These are phyloP conservation scores for Tylopilus cervinicoccineus DNA, from an alignment of 768 basidiomycete genomes.

Conservation along the genomic window DNA sequence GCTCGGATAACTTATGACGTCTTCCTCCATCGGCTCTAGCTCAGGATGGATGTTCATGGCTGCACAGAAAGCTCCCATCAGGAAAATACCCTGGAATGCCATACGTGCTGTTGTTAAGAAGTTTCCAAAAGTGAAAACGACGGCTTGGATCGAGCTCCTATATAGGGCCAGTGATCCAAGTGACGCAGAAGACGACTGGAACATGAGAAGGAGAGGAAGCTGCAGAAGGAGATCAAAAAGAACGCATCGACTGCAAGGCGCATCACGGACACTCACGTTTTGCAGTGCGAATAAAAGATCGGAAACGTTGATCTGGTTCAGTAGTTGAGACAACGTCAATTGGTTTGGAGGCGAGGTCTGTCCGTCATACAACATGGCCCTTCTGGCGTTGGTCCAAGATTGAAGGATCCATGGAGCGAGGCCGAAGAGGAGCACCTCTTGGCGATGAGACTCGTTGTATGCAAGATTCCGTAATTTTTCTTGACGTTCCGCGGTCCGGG, in stretches of 20 bases:
- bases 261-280: conserved; percentile 50
- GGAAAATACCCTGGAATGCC: conserved; percentile 83
- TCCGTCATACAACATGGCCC: conserved; percentile 55
- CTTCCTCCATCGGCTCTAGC: conserved; percentile 57
- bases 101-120: conserved; percentile 61
- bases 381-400: conserved; percentile 67
- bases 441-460: conserved; percentile 70
- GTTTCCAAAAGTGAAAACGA: conserved; percentile 62
- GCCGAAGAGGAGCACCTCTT: conserved; percentile 79
- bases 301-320: conserved; percentile 57
- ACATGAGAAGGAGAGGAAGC: conserved; percentile 71
- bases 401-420: conserved; percentile 81
- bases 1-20: conserved; percentile 45
- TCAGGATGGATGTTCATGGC: conserved; percentile 67
- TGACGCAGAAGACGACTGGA: conserved; percentile 69
- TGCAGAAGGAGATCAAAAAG: conserved; percentile 30
- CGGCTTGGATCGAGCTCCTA: conserved; percentile 69
- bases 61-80: conserved; percentile 83
- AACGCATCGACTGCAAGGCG: neutral
- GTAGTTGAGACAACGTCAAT: conserved; percentile 40
- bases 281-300: conserved; percentile 64
- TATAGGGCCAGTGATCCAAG: conserved; percentile 82
- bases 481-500: conserved; percentile 62
- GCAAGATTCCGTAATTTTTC: conserved; percentile 74
- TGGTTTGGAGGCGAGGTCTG: conserved; percentile 35